phyloP scores from a whole-genome alignment of 305 asterid genomes.

The Solanum chacoense region DNA sequence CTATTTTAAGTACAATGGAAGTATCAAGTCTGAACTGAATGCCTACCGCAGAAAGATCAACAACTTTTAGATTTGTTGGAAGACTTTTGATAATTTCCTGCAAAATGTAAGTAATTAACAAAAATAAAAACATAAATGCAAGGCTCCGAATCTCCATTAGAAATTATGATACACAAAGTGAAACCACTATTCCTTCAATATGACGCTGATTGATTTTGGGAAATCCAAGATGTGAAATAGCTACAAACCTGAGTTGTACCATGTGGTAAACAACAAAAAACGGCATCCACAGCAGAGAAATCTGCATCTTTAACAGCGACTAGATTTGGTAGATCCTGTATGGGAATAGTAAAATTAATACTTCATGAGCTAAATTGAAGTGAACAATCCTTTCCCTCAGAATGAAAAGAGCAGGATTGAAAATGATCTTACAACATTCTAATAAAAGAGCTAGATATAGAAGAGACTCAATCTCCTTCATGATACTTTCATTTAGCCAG shows the following conservation, averaged over 20 bases:
- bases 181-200: not conserved
- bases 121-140: not conserved
- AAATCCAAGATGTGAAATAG: not conserved
- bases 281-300: conserved; percentile 74
- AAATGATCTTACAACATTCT: not conserved
- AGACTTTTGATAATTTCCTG: conserved; percentile 92
- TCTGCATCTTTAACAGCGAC: conserved; percentile 79
- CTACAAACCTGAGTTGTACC: conserved; percentile 78
- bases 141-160: not conserved
- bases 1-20: not conserved
- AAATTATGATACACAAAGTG: not conserved
- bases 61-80: conserved; percentile 66
- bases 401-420: not conserved
- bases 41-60: conserved; percentile 94
- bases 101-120: not conserved
- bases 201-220: not conserved
- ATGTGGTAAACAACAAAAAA: conserved; percentile 89
- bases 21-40: conserved; percentile 3
- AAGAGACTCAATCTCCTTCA: not conserved
- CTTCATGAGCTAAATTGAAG: not conserved
- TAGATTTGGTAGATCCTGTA: conserved; percentile 67
- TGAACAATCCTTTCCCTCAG: not conserved
- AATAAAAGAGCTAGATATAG: not conserved
- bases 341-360: not conserved
- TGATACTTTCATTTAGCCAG: not conserved